phyloP scores from a whole-genome alignment of 306 rosid genomes.

The Quercus parvula region DNA sequence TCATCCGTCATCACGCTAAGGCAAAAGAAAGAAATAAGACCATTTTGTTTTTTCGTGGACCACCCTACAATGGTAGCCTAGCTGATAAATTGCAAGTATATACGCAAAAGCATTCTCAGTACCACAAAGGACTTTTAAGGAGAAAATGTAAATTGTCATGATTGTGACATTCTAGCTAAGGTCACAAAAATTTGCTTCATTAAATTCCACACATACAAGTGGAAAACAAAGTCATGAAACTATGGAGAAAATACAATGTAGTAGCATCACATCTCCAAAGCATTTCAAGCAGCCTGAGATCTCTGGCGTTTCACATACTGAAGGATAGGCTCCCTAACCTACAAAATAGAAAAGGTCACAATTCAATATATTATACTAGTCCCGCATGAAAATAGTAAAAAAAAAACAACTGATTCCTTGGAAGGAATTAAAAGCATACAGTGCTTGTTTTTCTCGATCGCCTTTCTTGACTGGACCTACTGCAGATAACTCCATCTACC shows the following conservation, averaged over 20 bases:
- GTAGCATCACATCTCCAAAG: background rate
- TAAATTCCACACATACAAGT: slow-evolving; percentile 9
- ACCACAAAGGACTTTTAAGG: background rate
- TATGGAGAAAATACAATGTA: background rate
- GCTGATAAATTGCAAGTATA: background rate
- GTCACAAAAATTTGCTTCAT: background rate
- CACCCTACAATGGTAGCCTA: background rate
- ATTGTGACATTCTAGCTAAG: slow-evolving; percentile 4
- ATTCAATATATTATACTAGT: background rate
- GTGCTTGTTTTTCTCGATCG: slow-evolving; percentile 88
- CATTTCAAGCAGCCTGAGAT: slow-evolving; percentile 46
- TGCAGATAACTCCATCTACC: slow-evolving; percentile 44
- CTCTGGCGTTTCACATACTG: slow-evolving; percentile 80
- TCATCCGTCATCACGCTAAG: background rate
- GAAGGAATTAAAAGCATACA: slow-evolving; percentile 37
- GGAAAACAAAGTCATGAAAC: slow-evolving; percentile 4
- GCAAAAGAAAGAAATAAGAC: background rate
- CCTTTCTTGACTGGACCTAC: slow-evolving; percentile 60
- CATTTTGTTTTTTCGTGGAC: background rate
- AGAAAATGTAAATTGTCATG: background rate
- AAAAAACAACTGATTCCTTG: background rate
- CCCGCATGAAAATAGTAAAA: background rate
- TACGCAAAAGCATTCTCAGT: background rate
- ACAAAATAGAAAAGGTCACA: slow-evolving; percentile 15
- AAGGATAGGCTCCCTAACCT: slow-evolving; percentile 91